Evolutionary conservation across 192 early-diverging fungal species (phyloP).

Genomic region (Spizellomyces sp.): DNA sequence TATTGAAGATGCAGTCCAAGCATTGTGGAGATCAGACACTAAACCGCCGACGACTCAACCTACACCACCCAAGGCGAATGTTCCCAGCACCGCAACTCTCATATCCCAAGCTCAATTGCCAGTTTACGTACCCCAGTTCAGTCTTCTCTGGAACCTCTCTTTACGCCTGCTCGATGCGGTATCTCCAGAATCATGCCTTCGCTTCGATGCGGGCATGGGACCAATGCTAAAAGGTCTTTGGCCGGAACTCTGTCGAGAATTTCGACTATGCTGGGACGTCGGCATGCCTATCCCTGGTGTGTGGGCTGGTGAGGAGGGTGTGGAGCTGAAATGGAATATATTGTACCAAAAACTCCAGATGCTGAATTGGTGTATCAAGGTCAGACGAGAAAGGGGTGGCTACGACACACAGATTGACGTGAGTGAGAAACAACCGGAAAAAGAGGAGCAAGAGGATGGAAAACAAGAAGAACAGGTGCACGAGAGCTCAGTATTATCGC

Average conservation of each 20-base stretch:
- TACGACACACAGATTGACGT: not conserved
- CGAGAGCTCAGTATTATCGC: not conserved
- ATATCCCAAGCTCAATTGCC: constrained; percentile 7
- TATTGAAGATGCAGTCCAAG: constrained; percentile 19
- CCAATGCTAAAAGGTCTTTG: constrained; percentile 25
- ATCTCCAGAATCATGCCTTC: constrained; percentile 19
- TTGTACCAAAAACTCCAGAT: constrained; percentile 44
- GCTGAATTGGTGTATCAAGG: constrained; percentile 41
- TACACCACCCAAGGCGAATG: not conserved
- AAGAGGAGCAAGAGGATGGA: not conserved
- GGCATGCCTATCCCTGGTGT: constrained; percentile 29
- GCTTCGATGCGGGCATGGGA: constrained; percentile 7
- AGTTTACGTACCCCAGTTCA: not conserved
- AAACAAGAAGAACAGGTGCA: not conserved
- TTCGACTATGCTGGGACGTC: constrained; percentile 20
- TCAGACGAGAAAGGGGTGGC: constrained; percentile 8
- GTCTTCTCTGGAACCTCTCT: constrained; percentile 16
- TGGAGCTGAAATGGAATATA: constrained; percentile 38
- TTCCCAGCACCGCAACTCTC: not conserved
- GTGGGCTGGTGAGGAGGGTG: constrained; percentile 7
- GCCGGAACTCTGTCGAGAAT: constrained; percentile 19
- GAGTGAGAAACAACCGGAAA: not conserved
- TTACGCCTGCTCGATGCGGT: constrained; percentile 22
- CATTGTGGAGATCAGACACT: constrained; percentile 2
- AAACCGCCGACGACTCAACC: constrained; percentile 1